phyloP scores from a whole-genome alignment of 2,329 filamentous ascomycete species.

The Xylaria sp. region DNA sequence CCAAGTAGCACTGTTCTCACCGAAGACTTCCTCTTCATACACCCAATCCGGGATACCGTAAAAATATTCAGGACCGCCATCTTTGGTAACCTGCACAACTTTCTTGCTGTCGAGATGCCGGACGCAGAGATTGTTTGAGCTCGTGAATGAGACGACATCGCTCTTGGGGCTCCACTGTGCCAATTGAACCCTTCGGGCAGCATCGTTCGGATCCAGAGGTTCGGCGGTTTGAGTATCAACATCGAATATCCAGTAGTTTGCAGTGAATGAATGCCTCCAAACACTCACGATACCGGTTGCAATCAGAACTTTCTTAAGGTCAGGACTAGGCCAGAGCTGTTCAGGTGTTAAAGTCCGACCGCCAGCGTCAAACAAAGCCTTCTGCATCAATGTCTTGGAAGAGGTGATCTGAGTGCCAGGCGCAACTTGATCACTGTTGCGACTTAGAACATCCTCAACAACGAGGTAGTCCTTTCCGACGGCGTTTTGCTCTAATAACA shows the following conservation, averaged over 20 bases:
- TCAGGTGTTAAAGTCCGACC: conserved; percentile 61
- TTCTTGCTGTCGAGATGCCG: conserved; percentile 64
- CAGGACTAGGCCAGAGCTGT: conserved; percentile 75
- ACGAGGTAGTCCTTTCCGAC: conserved; percentile 75
- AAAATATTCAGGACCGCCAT: conserved; percentile 88
- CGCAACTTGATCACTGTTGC: conserved; percentile 49
- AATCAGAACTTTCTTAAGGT: conserved; percentile 87
- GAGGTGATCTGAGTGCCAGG: conserved; percentile 48
- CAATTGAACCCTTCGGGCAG: conserved; percentile 73
- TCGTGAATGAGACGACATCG: conserved; percentile 86
- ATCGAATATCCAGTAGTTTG: conserved; percentile 89
- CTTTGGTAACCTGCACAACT: conserved; percentile 77
- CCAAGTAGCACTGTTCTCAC: conserved; percentile 84
- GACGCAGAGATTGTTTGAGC: conserved; percentile 88
- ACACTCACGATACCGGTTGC: conserved; percentile 74
- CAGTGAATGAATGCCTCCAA: conserved; percentile 90
- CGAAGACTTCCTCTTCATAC: conserved; percentile 85
- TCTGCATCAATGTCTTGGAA: conserved; percentile 77
- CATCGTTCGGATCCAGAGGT: conserved; percentile 74
- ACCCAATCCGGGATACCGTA: conserved; percentile 99
- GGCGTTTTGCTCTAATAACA: conserved; percentile 76
- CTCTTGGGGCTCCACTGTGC: conserved; percentile 89
- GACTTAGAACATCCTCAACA: conserved; percentile 80
- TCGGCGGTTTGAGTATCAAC: conserved; percentile 79
- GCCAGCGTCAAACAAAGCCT: conserved; percentile 64